Conservation (phyloP, 2,329 filamentous ascomycete genomes). For the Fusarium hainanense region DNA sequence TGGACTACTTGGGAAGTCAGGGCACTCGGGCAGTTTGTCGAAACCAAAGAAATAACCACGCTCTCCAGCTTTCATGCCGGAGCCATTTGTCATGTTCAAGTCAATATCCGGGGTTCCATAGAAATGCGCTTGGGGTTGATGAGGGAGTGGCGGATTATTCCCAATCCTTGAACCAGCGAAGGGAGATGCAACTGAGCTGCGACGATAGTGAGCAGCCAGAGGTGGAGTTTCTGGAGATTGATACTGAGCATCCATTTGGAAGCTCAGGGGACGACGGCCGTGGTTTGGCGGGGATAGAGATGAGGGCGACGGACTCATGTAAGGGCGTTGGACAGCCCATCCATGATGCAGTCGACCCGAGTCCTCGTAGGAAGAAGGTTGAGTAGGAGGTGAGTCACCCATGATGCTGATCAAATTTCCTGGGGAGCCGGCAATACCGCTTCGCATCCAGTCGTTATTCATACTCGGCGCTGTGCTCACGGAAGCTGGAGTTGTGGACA, state of each 20-base stretch:
- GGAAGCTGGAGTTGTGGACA: constrained; percentile 62
- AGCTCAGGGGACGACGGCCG: constrained; percentile 63
- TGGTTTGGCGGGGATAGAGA: constrained; percentile 55
- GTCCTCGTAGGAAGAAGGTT: constrained; percentile 64
- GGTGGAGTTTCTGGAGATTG: constrained; percentile 55
- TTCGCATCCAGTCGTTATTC: constrained; percentile 59
- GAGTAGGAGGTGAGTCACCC: constrained; percentile 65
- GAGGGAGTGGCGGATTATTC: constrained; percentile 74
- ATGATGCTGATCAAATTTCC: constrained; percentile 63
- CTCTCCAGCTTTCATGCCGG: constrained; percentile 71
- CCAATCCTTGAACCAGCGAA: constrained; percentile 57
- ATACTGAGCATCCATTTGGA: constrained; percentile 62
- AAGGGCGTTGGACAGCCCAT: constrained; percentile 60
- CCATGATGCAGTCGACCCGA: constrained; percentile 56
- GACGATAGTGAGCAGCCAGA: constrained; percentile 52
- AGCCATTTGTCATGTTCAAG: constrained; percentile 68
- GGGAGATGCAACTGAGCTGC: constrained; percentile 64
- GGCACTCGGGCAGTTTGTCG: constrained; percentile 71
- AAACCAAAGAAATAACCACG: constrained; percentile 84
- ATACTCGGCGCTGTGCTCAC: constrained; percentile 61
- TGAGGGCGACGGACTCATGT: constrained; percentile 57
- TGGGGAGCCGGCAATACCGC: constrained; percentile 62
- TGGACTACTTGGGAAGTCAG: constrained; percentile 53
- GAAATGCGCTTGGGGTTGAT: constrained; percentile 81
- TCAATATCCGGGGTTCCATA: constrained; percentile 81